Evolutionary conservation across 768 basidiomycete species (phyloP), one percentile per base, ranked within the genome.

Genomic region (Lactifluus subvellereus): DNA sequence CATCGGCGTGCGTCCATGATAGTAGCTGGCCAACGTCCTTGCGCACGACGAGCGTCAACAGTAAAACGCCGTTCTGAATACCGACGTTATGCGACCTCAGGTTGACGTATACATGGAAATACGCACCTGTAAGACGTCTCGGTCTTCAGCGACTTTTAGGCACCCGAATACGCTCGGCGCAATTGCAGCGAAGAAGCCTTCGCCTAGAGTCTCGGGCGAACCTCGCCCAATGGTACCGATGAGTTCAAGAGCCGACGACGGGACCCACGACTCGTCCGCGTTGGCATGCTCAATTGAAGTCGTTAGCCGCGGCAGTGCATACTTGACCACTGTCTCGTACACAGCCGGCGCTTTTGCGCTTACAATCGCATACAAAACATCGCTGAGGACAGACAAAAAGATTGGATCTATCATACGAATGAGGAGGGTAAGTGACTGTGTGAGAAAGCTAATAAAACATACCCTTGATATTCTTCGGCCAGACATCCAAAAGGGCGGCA

Each of bases 401-500:
- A 98, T 85, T 0, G 94, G 95, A 75, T 99, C 97, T 88, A 66
- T 22, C 77, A 62, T 42, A 35, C 20, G 30, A 52, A 20, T 53
- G 14, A 52, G 37, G 42, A 22, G 42, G 16, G 16, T 27, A 43
- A 47, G 57, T 14, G 10, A 51, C 51, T 42, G 54, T 27, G 33
- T 65, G 48, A 65, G 20, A 18, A 40, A 10, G 18, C 54, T 20
- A 53, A 51, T 33, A 59, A 5, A 48, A 51, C 72, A 43, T 52
- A 91, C 94, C 95, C 78, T 87, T 91, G 69, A 84, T 89, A 66
- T 92, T 94, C 71, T 87, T 88, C 49, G 82, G 79, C 94, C 94
- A 98, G 22, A 91, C 87, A 47, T 91, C 84, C 45, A 96, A 78
- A 10, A 87, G 75, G 4, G 86, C 84, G 11, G 80, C 71, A 10